phyloP scores from a whole-genome alignment of 768 basidiomycete genomes.

The Agrocybe chaxingu region DNA sequence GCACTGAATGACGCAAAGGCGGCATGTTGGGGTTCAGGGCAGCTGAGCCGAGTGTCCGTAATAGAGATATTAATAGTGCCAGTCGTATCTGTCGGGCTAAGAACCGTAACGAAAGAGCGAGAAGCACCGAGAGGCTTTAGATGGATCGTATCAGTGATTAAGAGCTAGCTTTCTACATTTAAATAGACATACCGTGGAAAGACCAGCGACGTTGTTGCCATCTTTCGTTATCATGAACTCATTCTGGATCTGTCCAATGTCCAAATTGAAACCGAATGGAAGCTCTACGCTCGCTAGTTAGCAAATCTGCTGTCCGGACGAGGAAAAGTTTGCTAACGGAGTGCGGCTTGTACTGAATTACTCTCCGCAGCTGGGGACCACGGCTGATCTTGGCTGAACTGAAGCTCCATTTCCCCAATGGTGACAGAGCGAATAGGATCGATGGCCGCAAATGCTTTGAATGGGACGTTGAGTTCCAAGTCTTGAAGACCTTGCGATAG shows the following conservation, averaged over 20 bases:
- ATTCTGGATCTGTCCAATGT: constrained; percentile 61
- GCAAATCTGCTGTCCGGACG: background rate
- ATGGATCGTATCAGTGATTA: background rate
- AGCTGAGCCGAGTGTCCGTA: constrained; percentile 45
- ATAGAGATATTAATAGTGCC: constrained; percentile 68
- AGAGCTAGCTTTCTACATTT: background rate
- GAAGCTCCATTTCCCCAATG: constrained; percentile 57
- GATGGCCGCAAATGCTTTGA: constrained; percentile 36
- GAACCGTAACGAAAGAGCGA: constrained; percentile 52
- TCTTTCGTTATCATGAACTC: constrained; percentile 59
- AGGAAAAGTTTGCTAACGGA: constrained; percentile 37
- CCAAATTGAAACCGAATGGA: constrained; percentile 67
- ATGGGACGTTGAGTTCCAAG: constrained; percentile 65
- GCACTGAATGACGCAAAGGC: constrained; percentile 59
- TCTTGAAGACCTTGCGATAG: constrained; percentile 57
- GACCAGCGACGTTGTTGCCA: constrained; percentile 48
- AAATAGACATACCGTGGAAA: constrained; percentile 48
- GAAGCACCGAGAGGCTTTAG: constrained; percentile 59
- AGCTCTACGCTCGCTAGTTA: constrained; percentile 37
- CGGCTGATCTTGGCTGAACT: constrained; percentile 48
- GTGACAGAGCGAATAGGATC: constrained; percentile 7
- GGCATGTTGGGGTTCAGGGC: constrained; percentile 43
- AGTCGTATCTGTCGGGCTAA: constrained; percentile 50
- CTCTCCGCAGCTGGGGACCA: constrained; percentile 60
- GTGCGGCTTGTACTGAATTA: constrained; percentile 53